Percentiles rank a stretch among this genome's conserved stretches.
These are phyloP conservation scores for Didymella exigua DNA, from an alignment of 2,329 filamentous ascomycete species.

Conservation along the genomic window DNA sequence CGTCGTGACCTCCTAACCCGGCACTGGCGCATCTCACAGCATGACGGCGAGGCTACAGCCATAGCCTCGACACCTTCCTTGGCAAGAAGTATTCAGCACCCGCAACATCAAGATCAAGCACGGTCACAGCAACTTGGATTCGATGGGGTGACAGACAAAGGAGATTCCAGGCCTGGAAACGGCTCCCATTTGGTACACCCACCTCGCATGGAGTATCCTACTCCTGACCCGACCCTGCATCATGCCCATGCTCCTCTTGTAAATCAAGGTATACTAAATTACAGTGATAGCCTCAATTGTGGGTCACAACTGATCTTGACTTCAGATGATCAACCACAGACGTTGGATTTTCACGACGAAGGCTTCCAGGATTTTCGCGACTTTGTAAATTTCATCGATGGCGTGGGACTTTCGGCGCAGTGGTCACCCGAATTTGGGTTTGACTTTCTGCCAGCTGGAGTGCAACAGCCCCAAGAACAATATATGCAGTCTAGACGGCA, in stretches of 20 bases:
- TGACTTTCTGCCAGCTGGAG: conserved; percentile 33
- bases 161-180: not conserved
- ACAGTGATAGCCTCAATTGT: not conserved
- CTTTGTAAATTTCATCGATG: conserved; percentile 43
- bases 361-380: conserved; percentile 40
- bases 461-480: conserved; percentile 21
- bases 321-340: conserved; percentile 5
- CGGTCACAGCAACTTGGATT: not conserved
- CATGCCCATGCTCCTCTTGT: conserved; percentile 23
- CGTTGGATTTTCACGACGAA: conserved; percentile 33
- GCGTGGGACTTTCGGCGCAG: conserved; percentile 39
- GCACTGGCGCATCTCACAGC: conserved; percentile 39
- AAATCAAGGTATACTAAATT: conserved; percentile 15
- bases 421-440: conserved; percentile 42
- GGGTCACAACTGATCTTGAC: not conserved
- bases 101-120: not conserved
- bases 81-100: not conserved
- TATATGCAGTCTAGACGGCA: conserved; percentile 21
- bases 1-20: conserved; percentile 40
- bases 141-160: not conserved
- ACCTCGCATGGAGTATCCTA: conserved; percentile 20
- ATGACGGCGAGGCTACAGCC: conserved; percentile 17
- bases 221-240: conserved; percentile 16
- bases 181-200: conserved; percentile 1
- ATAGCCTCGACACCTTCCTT: conserved; percentile 14